Conservation (phyloP, 306 rosid genomes). For the Cucumis hystrix region DNA sequence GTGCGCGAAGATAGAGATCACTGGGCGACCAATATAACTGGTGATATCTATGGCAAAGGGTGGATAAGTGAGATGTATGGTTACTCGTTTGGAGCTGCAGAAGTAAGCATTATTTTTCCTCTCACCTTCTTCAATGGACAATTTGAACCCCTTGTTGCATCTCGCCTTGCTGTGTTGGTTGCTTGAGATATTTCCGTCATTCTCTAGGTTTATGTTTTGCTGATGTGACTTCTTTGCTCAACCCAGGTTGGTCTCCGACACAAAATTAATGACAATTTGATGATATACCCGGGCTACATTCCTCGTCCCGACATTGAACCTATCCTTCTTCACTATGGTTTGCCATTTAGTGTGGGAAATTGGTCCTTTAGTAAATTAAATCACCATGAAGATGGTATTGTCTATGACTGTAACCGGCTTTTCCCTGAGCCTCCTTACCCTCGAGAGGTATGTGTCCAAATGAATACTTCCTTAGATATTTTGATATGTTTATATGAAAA, state of each 20-base stretch:
- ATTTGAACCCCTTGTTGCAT: neutral
- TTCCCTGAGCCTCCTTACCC: conserved; percentile 99
- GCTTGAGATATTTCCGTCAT: neutral
- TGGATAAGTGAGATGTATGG: conserved; percentile 99
- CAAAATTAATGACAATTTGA: conserved; percentile 91
- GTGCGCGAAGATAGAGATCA: conserved; percentile 87
- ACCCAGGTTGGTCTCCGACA: conserved; percentile 84
- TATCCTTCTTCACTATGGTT: conserved; percentile 91
- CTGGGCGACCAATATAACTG: conserved; percentile 87
- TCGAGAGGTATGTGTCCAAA: conserved; percentile 50
- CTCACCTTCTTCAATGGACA: neutral
- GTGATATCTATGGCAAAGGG: conserved; percentile 79
- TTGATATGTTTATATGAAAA: neutral
- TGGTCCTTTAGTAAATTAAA: conserved; percentile 86
- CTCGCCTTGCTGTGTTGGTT: neutral
- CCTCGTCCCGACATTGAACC: conserved; percentile 77
- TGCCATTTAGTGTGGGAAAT: conserved; percentile 71
- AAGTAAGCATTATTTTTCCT: conserved; percentile 36
- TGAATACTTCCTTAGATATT: neutral
- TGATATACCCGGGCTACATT: conserved; percentile 88
- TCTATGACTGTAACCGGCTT: conserved; percentile 61
- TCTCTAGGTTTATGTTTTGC: neutral
- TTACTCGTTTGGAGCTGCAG: conserved; percentile 96
- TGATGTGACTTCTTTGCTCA: conserved; percentile 12
- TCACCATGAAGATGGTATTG: conserved; percentile 72